Evolutionary conservation across 768 basidiomycete species (phyloP).

Genomic region (Rhizopogon salebrosus): DNA sequence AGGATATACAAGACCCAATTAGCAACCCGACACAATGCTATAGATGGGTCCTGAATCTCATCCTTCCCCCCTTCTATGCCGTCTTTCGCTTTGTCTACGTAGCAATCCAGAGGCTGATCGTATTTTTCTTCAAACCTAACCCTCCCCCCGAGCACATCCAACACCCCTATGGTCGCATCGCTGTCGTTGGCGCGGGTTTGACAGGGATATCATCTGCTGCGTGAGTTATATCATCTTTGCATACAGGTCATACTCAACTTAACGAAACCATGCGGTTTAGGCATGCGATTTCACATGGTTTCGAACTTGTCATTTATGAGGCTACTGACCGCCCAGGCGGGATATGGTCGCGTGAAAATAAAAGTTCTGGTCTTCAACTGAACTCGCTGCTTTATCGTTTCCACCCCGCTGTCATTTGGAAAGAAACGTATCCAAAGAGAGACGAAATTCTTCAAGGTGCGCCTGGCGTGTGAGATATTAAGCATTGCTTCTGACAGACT

Average conservation of each 20-base stretch:
- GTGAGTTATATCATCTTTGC: slow-evolving; percentile 13
- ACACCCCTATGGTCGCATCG: slow-evolving; percentile 39
- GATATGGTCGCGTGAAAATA: slow-evolving; percentile 48
- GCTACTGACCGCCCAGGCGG: slow-evolving; percentile 33
- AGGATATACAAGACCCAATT: too few relatives aligned
- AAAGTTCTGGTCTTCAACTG: slow-evolving; percentile 45
- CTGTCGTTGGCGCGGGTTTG: slow-evolving; percentile 45
- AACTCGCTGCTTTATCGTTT: too few relatives aligned
- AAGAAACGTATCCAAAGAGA: slow-evolving; percentile 37
- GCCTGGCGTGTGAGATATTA: background rate
- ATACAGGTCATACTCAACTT: background rate
- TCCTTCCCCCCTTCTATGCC: background rate
- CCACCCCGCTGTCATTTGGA: slow-evolving; percentile 39
- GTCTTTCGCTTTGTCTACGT: slow-evolving; percentile 27
- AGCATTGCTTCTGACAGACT: too few relatives aligned
- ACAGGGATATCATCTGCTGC: slow-evolving; percentile 51
- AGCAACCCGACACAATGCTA: background rate
- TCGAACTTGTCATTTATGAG: slow-evolving; percentile 49
- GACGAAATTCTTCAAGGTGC: slow-evolving; percentile 45
- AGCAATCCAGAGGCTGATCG: slow-evolving; percentile 30
- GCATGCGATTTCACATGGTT: slow-evolving; percentile 45
- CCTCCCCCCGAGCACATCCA: slow-evolving; percentile 14
- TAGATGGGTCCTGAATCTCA: background rate
- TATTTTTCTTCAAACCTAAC: slow-evolving; percentile 36
- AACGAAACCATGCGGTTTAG: slow-evolving; percentile 9